Evolutionary conservation across 257 asterid genomes (phyloP).

Genomic region (Nicotiana tomentosiformis): DNA sequence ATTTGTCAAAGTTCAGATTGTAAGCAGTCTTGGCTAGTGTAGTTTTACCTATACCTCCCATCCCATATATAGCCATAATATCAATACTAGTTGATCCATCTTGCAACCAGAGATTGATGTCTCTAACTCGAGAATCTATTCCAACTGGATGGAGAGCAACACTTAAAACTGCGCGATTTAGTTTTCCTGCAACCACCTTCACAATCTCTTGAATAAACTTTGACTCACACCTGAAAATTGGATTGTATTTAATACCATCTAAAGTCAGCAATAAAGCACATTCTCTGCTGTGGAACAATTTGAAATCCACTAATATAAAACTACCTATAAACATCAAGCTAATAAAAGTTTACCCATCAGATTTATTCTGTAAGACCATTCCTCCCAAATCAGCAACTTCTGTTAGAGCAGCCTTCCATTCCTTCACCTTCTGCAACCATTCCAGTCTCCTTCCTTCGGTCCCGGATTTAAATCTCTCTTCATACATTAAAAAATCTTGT

Average conservation of each 20-base stretch:
- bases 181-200: constrained; percentile 4
- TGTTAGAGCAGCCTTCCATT: constrained; percentile 12
- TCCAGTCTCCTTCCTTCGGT: background rate
- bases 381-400: constrained; percentile 19
- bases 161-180: background rate
- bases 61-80: constrained; percentile 9
- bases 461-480: background rate
- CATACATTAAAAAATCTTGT: background rate
- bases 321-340: background rate
- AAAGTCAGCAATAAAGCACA: background rate
- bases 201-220: constrained; percentile 17
- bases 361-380: constrained; percentile 13
- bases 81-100: background rate
- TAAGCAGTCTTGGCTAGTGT: constrained; percentile 8
- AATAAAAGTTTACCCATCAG: constrained; percentile 10
- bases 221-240: constrained; percentile 15
- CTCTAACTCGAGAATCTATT: constrained; percentile 12
- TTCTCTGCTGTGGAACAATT: background rate
- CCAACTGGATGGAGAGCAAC: constrained; percentile 8
- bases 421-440: background rate
- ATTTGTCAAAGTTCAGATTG: background rate
- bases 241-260: background rate
- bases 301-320: background rate
- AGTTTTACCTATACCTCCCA: constrained; percentile 18
- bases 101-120: constrained; percentile 9